Evolutionary conservation across 1,139 yeast genomes (phyloP).

Genomic region (Candida sojae): DNA sequence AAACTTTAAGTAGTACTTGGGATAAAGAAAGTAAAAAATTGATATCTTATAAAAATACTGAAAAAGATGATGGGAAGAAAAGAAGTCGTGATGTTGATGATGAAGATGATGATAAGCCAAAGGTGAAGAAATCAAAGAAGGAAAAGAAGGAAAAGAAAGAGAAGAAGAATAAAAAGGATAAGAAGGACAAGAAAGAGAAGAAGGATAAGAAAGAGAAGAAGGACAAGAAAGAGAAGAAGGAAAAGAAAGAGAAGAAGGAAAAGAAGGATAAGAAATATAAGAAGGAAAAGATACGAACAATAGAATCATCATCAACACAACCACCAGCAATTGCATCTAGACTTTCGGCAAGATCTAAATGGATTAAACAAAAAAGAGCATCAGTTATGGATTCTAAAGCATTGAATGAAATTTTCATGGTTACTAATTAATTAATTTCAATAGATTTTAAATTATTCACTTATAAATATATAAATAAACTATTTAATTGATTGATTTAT

Average conservation of each 20-base stretch:
- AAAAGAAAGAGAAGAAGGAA: conserved; percentile 14
- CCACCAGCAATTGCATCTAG: conserved; percentile 52
- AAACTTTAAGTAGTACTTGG: conserved; percentile 81
- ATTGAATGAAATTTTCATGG: conserved; percentile 90
- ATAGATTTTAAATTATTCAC: neutral
- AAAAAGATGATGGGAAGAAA: conserved; percentile 11
- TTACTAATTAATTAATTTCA: conserved; percentile 39
- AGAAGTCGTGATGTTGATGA: conserved; percentile 12
- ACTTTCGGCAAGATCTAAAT: conserved; percentile 77
- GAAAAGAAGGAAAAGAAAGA: conserved; percentile 24
- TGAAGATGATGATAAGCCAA: conserved; percentile 8
- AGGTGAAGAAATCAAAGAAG: conserved; percentile 17
- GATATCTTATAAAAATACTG: conserved; percentile 16
- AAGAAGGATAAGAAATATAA: conserved; percentile 17
- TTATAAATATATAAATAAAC: neutral
- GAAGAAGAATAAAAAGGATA: conserved; percentile 22
- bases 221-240: conserved; percentile 20
- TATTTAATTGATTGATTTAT: neutral
- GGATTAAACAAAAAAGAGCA: conserved; percentile 87
- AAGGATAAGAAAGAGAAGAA: conserved; percentile 28
- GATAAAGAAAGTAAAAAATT: conserved; percentile 58
- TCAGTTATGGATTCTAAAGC: conserved; percentile 89
- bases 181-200: conserved; percentile 25
- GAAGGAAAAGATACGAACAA: conserved; percentile 20
- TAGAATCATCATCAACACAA: conserved; percentile 16